A percentile compares a stretch with the other conserved stretches of the same genome.
Evolutionary conservation across 257 asterid genomes (phyloP).

Genomic region (Solanum medicagineum): DNA sequence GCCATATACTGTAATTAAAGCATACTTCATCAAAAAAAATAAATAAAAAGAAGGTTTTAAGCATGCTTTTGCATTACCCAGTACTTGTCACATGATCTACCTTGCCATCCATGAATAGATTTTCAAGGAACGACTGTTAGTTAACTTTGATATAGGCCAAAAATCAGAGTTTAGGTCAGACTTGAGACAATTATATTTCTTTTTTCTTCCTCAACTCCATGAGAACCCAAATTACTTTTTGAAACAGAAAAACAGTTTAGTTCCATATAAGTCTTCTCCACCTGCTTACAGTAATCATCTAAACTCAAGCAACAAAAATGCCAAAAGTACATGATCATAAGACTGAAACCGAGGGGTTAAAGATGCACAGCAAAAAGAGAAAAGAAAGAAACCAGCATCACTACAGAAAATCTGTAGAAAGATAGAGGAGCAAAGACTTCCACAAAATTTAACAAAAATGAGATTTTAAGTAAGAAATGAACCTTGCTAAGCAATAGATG

Average conservation of each 20-base stretch:
- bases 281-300: neutral
- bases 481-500: slow-evolving; percentile 91
- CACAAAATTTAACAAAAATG: neutral
- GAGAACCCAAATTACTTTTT: neutral
- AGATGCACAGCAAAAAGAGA: neutral
- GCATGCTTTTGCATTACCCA: neutral
- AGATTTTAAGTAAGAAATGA: neutral
- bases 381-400: neutral
- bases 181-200: neutral
- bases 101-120: neutral
- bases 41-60: neutral
- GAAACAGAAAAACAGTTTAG: neutral
- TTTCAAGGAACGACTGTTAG: neutral
- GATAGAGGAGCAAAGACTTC: neutral
- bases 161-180: neutral
- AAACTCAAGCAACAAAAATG: neutral
- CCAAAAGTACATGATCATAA: neutral
- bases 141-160: neutral
- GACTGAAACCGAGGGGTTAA: neutral
- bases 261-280: neutral
- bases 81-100: neutral
- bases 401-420: neutral
- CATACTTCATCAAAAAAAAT: neutral
- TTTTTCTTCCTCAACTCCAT: neutral
- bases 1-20: neutral